These are phyloP conservation scores for Eragrostis curvula DNA, from an alignment of 176 grass and related monocot species.

Conservation along the genomic window DNA sequence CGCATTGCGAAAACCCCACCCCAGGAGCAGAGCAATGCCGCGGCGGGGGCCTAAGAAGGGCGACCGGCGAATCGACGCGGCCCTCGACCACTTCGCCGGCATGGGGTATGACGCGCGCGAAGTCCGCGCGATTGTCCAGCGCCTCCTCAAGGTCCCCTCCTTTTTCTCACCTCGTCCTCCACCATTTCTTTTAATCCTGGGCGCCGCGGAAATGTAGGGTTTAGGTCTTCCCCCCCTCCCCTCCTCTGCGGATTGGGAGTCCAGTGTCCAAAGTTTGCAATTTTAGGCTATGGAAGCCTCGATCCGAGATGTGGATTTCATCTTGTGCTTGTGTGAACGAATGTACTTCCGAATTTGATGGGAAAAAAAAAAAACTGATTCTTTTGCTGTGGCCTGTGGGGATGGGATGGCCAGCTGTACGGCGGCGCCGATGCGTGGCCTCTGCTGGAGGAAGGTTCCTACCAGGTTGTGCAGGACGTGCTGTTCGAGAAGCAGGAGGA, in stretches of 20 bases:
- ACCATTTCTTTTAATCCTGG: neutral
- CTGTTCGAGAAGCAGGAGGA: neutral
- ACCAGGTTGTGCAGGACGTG: neutral
- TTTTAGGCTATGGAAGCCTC: neutral
- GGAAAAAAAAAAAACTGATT: neutral
- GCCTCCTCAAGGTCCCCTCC: neutral
- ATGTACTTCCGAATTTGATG: neutral
- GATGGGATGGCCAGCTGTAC: neutral
- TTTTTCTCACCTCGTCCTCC: neutral
- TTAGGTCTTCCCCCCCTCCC: neutral
- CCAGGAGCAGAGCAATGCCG: neutral
- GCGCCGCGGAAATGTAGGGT: neutral
- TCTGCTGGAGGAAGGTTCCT: slow-evolving; percentile 15
- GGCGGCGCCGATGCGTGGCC: neutral
- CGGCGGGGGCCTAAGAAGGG: neutral
- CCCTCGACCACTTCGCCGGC: neutral
- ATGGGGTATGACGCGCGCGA: slow-evolving; percentile 12
- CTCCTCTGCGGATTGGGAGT: neutral
- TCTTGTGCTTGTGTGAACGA: neutral
- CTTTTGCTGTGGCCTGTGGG: neutral
- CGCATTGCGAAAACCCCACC: too few relatives aligned
- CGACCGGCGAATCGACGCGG: slow-evolving; percentile 10
- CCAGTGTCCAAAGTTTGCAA: neutral
- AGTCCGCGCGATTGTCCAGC: neutral
- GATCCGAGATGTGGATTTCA: neutral